A percentile compares a stretch with the other conserved stretches of the same genome.
These are phyloP conservation scores for Hypoxylon sp. DNA, from an alignment of 2,329 filamentous ascomycete genomes.

Conservation along the genomic window DNA sequence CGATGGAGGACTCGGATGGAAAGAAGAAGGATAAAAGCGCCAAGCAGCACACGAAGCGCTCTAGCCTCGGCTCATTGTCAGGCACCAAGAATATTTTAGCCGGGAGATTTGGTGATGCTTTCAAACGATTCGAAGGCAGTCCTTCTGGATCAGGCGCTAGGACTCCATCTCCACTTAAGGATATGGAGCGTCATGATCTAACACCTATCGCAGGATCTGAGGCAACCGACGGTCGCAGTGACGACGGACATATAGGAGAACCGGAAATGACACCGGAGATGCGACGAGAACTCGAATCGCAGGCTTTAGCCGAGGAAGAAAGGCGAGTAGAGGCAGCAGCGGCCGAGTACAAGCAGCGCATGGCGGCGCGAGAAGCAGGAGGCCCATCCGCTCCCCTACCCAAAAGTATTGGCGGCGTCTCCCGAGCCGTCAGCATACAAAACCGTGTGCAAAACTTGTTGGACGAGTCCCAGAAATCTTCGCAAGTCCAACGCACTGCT, in stretches of 20 bases:
- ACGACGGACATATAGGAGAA: conserved; percentile 72
- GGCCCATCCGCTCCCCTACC: conserved; percentile 54
- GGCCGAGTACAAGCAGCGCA: conserved; percentile 82
- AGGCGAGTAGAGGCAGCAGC: conserved; percentile 87
- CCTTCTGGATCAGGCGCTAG: conserved; percentile 47
- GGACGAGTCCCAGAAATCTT: conserved; percentile 74
- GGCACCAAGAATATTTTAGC: conserved; percentile 84
- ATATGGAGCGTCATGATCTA: conserved; percentile 59
- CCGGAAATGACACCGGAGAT: conserved; percentile 83
- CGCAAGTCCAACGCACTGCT: conserved; percentile 72
- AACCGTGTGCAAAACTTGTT: conserved; percentile 88
- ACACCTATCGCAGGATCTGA: conserved; percentile 82
- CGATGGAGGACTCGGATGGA: conserved; percentile 71
- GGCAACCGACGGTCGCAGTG: conserved; percentile 71
- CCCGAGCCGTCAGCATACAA: conserved; percentile 84
- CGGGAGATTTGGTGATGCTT: conserved; percentile 91
- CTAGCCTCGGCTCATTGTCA: conserved; percentile 75
- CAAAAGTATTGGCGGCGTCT: conserved; percentile 65
- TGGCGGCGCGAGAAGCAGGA: conserved; percentile 67
- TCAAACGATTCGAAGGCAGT: conserved; percentile 84
- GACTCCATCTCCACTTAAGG: conserved; percentile 60
- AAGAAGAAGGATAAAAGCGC: conserved; percentile 63
- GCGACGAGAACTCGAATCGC: conserved; percentile 86
- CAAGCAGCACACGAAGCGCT: conserved; percentile 71
- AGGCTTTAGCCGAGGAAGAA: conserved; percentile 85